phyloP scores from a whole-genome alignment of 1,284 basidiomycete species.

The Cutaneotrichosporon mucoides region DNA sequence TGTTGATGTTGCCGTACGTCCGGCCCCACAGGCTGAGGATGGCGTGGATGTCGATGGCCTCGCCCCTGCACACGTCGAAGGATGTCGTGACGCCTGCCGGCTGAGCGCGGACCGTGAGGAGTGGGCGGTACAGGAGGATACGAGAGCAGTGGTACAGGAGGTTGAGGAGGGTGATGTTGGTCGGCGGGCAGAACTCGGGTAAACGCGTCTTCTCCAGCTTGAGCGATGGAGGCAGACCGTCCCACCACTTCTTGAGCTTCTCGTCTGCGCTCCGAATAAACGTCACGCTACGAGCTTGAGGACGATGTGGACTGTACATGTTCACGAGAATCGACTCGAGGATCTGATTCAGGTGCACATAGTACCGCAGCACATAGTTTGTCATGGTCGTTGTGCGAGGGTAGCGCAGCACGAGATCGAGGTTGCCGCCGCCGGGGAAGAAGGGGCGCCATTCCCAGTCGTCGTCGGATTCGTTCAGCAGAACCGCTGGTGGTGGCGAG shows the following conservation, averaged over 20 bases:
- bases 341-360: constrained; percentile 21
- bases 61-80: constrained; percentile 23
- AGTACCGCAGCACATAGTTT: constrained; percentile 14
- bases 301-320: constrained; percentile 27
- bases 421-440: constrained; percentile 11
- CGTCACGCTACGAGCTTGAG: constrained; percentile 19
- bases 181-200: constrained; percentile 20
- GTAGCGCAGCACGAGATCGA: constrained; percentile 15
- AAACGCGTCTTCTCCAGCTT: constrained; percentile 9
- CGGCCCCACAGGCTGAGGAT: constrained; percentile 22
- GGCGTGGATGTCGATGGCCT: constrained; percentile 22
- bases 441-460: constrained; percentile 18
- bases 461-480: constrained; percentile 13
- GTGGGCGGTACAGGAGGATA: constrained; percentile 25
- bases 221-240: constrained; percentile 7
- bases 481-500: constrained; percentile 7
- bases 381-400: constrained; percentile 12
- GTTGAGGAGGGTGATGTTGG: constrained; percentile 21
- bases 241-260: constrained; percentile 10
- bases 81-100: constrained; percentile 15
- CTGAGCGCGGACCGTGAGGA: constrained; percentile 20
- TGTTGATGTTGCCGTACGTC: constrained; percentile 27
- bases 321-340: constrained; percentile 26
- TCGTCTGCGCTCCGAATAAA: constrained; percentile 20
- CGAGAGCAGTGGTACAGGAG: constrained; percentile 20